Evolutionary conservation across 345 rosid genomes (phyloP).

Genomic region (Isatis tinctoria): DNA sequence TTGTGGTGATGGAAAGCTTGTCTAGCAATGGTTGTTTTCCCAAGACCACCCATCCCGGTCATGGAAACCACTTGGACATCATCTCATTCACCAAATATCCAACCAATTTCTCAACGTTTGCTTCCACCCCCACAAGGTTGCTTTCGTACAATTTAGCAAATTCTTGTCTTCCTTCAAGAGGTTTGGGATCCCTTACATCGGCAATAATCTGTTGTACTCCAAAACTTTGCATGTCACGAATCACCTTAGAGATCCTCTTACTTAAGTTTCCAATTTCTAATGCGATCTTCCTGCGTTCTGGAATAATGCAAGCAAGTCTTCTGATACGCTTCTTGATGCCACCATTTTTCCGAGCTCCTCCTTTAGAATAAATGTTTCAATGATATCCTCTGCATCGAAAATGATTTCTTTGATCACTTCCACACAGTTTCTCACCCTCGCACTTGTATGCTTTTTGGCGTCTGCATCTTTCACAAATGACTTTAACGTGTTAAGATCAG

Average conservation of each 20-base stretch:
- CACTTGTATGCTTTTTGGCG: constrained; percentile 22
- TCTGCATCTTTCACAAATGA: constrained; percentile 23
- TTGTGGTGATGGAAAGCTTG: constrained; percentile 12
- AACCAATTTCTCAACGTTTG: constrained; percentile 14
- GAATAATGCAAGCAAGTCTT: neutral
- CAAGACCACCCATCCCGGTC: constrained; percentile 52
- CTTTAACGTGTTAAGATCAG: neutral
- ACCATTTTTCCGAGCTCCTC: neutral
- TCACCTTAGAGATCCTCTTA: neutral
- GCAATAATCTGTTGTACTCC: neutral
- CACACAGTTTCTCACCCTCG: constrained; percentile 19
- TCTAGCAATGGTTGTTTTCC: constrained; percentile 44
- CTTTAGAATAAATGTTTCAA: constrained; percentile 21
- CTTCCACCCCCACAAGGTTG: constrained; percentile 39
- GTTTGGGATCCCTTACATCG: neutral
- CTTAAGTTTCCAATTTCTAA: neutral
- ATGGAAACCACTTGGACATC: constrained; percentile 26
- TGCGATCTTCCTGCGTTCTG: neutral
- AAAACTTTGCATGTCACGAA: neutral
- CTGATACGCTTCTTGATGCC: neutral
- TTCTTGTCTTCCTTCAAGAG: neutral
- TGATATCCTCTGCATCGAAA: constrained; percentile 26
- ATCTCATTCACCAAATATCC: neutral
- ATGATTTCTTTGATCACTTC: constrained; percentile 24
- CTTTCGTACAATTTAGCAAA: constrained; percentile 4